Evolutionary conservation across 2,329 filamentous ascomycete genomes (phyloP).

Genomic region (Nigrograna mackinnonii): DNA sequence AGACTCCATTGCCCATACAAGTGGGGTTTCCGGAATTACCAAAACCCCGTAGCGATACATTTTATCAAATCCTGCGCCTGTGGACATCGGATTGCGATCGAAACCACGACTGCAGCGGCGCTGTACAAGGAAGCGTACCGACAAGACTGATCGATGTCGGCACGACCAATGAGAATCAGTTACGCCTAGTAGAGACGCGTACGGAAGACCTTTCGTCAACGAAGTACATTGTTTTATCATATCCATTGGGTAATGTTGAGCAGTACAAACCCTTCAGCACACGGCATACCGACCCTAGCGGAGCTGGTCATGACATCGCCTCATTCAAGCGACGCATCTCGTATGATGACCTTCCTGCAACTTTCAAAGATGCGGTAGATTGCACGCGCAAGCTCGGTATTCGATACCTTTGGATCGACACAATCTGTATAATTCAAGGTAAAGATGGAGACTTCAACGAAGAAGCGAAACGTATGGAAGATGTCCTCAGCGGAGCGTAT

Average conservation of each 20-base stretch:
- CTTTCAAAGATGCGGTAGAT: slow-evolving; percentile 22
- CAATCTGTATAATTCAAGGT: slow-evolving; percentile 22
- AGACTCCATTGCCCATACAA: neutral
- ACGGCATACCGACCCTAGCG: neutral
- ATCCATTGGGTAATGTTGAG: neutral
- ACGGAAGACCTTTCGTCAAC: neutral
- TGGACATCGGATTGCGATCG: neutral
- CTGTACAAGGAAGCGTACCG: neutral
- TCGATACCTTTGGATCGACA: slow-evolving; percentile 33
- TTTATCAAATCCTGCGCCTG: neutral
- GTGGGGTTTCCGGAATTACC: neutral
- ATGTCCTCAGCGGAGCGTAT: slow-evolving; percentile 15
- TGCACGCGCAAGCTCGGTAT: slow-evolving; percentile 16
- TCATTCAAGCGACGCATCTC: slow-evolving; percentile 2
- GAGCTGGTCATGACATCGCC: neutral
- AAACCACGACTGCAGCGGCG: neutral
- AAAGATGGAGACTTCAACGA: slow-evolving; percentile 11
- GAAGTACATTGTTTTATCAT: neutral
- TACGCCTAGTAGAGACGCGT: neutral
- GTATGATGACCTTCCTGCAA: slow-evolving; percentile 13
- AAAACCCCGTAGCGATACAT: neutral
- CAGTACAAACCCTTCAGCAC: neutral
- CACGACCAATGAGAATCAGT: neutral
- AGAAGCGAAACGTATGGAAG: slow-evolving; percentile 13
- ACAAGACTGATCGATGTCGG: slow-evolving; percentile 1